phyloP scores from a whole-genome alignment of 2,329 filamentous ascomycete genomes.

The Penicillium sp. region DNA sequence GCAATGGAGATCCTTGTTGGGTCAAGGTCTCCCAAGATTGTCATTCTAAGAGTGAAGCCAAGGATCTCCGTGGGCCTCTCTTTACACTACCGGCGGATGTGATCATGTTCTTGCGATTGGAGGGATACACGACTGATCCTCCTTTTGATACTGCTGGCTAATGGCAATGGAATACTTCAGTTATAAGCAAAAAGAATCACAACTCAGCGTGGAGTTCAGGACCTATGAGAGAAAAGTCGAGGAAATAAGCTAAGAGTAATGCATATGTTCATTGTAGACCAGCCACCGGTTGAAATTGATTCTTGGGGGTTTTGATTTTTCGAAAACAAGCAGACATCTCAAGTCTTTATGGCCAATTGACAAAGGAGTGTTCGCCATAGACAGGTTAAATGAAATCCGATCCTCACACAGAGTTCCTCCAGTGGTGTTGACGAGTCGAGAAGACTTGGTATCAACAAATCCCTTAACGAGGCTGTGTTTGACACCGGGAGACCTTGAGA shows the following conservation, averaged over 20 bases:
- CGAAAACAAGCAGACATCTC: background rate
- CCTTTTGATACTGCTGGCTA: too few relatives aligned
- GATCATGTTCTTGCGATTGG: too few relatives aligned
- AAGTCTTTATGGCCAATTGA: slow-evolving; percentile 4
- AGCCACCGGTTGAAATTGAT: background rate
- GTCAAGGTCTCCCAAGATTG: too few relatives aligned
- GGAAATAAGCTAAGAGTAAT: background rate
- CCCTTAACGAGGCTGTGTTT: background rate
- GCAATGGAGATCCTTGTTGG: too few relatives aligned
- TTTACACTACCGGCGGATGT: too few relatives aligned
- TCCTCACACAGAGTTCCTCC: background rate
- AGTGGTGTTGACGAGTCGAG: background rate
- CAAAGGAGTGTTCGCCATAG: slow-evolving; percentile 11
- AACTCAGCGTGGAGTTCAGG: too few relatives aligned
- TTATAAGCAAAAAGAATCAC: too few relatives aligned
- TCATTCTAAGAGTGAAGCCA: too few relatives aligned
- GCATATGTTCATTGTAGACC: background rate
- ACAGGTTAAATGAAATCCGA: background rate
- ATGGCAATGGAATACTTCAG: too few relatives aligned
- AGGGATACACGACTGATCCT: too few relatives aligned
- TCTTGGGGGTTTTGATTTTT: background rate
- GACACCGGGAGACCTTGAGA: background rate
- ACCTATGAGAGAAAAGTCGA: too few relatives aligned
- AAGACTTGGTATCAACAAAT: background rate
- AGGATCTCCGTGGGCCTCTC: too few relatives aligned